These are phyloP conservation scores for Endocarpon pusillum DNA, from an alignment of 495 filamentous ascomycete genomes.

Conservation along the genomic window DNA sequence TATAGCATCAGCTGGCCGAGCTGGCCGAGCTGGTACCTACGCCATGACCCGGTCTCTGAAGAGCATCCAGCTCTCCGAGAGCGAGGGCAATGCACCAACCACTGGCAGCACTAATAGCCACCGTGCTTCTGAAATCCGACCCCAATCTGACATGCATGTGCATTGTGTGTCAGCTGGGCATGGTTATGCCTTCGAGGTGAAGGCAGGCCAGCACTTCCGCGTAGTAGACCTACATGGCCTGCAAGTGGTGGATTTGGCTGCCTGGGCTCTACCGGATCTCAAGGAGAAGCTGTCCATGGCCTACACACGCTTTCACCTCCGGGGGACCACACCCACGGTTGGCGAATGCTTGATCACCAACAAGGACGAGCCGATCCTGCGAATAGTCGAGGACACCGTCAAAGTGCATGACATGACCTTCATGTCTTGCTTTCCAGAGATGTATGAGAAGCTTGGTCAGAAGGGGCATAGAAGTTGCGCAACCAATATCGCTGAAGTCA, in stretches of 20 bases:
- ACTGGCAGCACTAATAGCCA: no score
- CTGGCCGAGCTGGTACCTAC: no score
- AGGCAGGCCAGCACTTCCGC: slow-evolving; percentile 16
- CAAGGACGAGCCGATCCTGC: slow-evolving; percentile 15
- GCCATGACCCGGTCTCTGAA: no score
- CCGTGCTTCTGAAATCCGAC: no score
- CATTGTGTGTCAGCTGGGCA: slow-evolving; percentile 8
- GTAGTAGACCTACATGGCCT: slow-evolving; percentile 20
- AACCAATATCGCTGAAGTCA: slow-evolving; percentile 19
- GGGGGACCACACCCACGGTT: slow-evolving; percentile 14
- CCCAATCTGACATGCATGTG: no score
- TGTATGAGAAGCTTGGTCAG: slow-evolving; percentile 17
- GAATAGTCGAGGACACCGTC: slow-evolving; percentile 14
- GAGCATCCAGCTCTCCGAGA: no score
- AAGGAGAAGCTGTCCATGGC: slow-evolving; percentile 20
- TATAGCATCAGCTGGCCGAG: no score
- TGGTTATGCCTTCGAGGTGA: slow-evolving; percentile 17
- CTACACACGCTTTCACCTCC: slow-evolving; percentile 21
- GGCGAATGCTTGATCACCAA: slow-evolving; percentile 21
- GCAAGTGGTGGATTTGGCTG: slow-evolving; percentile 24
- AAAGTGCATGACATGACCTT: slow-evolving; percentile 24
- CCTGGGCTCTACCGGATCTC: slow-evolving; percentile 13
- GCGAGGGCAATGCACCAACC: no score
- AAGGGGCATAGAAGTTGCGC: slow-evolving; percentile 18
- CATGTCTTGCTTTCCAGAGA: slow-evolving; percentile 22